A percentile compares a stretch with the other conserved stretches of the same genome.
Conservation (phyloP, 306 rosid genomes). For the Vigna nakashimae region DNA sequence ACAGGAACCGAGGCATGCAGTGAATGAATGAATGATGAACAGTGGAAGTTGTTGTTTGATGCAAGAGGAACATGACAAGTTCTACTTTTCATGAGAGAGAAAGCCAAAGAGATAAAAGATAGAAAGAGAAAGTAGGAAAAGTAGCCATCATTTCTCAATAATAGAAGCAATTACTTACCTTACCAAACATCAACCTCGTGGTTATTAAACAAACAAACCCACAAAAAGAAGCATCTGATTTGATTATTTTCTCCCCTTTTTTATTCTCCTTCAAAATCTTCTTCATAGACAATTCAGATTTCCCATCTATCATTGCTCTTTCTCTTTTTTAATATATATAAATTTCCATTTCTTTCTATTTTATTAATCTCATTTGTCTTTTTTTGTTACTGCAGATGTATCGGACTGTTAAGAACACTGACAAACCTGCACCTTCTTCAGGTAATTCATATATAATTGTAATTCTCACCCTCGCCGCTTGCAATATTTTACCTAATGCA, state of each 20-base stretch:
- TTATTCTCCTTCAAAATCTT: slow-evolving; percentile 19
- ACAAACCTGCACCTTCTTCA: slow-evolving; percentile 85
- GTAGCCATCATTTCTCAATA: slow-evolving; percentile 98
- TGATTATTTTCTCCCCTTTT: not conserved
- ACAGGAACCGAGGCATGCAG: slow-evolving; percentile 67
- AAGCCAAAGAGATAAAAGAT: slow-evolving; percentile 27
- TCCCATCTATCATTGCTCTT: not conserved
- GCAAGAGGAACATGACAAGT: slow-evolving; percentile 75
- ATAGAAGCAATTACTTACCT: slow-evolving; percentile 82
- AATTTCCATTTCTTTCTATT: not conserved
- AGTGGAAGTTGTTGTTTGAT: slow-evolving; percentile 55
- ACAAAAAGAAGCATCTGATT: slow-evolving; percentile 50
- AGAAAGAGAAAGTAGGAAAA: slow-evolving; percentile 49
- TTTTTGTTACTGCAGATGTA: slow-evolving; percentile 74
- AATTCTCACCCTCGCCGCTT: not conserved
- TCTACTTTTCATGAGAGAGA: slow-evolving; percentile 69
- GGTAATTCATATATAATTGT: slow-evolving; percentile 55
- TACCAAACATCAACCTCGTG: slow-evolving; percentile 86
- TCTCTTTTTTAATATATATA: not conserved
- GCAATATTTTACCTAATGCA: slow-evolving; percentile 37
- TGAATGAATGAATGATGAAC: slow-evolving; percentile 60
- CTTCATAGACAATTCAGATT: slow-evolving; percentile 35
- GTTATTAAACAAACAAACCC: slow-evolving; percentile 61
- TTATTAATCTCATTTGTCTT: slow-evolving; percentile 30
- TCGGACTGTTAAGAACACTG: slow-evolving; percentile 93